Percentiles rank a stretch among this genome's conserved stretches.
phyloP scores from a whole-genome alignment of 345 rosid genomes.

The Hirschfeldia incana region DNA sequence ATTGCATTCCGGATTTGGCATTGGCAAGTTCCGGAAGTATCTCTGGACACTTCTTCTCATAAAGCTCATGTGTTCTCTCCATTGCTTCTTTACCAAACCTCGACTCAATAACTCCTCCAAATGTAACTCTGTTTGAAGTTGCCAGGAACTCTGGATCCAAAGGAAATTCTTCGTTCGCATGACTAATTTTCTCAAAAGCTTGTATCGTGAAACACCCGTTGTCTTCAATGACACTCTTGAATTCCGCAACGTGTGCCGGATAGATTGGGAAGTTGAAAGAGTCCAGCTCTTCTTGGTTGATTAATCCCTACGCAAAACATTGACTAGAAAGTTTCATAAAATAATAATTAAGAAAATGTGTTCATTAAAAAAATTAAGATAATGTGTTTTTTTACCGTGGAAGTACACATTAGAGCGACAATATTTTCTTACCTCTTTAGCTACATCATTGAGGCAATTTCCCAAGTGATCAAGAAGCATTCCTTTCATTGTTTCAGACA shows the following conservation, averaged over 20 bases:
- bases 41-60: conserved; percentile 6
- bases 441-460: conserved; percentile 42
- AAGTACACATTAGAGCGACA: background rate
- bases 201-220: conserved; percentile 24
- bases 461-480: conserved; percentile 34
- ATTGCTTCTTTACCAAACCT: conserved; percentile 33
- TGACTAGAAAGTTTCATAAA: background rate
- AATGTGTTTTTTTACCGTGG: background rate
- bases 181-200: conserved; percentile 28
- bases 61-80: conserved; percentile 31
- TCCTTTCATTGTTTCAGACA: conserved; percentile 36
- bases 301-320: conserved; percentile 23
- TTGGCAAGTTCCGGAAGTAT: conserved; percentile 26
- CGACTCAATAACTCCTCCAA: conserved; percentile 32
- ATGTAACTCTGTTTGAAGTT: conserved; percentile 18
- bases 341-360: background rate
- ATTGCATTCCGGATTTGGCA: conserved; percentile 38
- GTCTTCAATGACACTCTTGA: conserved; percentile 26
- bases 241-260: conserved; percentile 12
- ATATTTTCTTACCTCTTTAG: conserved; percentile 36
- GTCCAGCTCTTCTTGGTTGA: conserved; percentile 30
- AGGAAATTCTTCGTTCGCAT: conserved; percentile 15
- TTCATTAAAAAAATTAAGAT: background rate
- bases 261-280: conserved; percentile 31
- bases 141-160: conserved; percentile 29